A percentile compares a stretch with the other conserved stretches of the same genome.
Evolutionary conservation across 371 early-diverging fungal species (phyloP).

Genomic region (Rhizopus arrhizus): DNA sequence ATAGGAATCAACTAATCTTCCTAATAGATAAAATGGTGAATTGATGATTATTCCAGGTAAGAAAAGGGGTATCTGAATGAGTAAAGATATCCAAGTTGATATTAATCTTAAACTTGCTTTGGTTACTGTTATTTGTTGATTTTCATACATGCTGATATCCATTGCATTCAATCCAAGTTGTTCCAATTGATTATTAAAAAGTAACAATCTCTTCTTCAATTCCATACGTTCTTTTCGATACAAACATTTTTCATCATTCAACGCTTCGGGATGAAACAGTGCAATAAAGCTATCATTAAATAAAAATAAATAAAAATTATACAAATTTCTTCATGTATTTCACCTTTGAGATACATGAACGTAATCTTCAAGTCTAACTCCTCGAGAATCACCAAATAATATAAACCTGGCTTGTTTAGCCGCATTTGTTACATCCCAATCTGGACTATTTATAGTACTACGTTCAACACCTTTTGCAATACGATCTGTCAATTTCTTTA

Average conservation of each 20-base stretch:
- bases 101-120: constrained; percentile 39
- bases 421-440: constrained; percentile 59
- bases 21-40: constrained; percentile 55
- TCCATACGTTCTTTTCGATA: constrained; percentile 22
- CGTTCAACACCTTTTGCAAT: constrained; percentile 51
- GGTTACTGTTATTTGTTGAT: constrained; percentile 40
- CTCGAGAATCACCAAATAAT: constrained; percentile 49
- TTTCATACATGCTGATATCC: constrained; percentile 53
- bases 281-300: constrained; percentile 28
- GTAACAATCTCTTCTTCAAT: constrained; percentile 39
- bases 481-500: constrained; percentile 51
- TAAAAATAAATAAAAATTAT: background rate
- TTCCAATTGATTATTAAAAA: constrained; percentile 42
- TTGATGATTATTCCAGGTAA: constrained; percentile 60
- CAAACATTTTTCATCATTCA: constrained; percentile 7
- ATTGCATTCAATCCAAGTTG: constrained; percentile 40
- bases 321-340: background rate
- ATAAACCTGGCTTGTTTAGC: constrained; percentile 48
- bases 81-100: constrained; percentile 38
- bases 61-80: constrained; percentile 56
- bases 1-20: constrained; percentile 43
- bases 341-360: constrained; percentile 56
- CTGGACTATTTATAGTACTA: constrained; percentile 59
- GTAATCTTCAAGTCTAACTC: constrained; percentile 48
- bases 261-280: constrained; percentile 33